Conservation (phyloP, 1,139 yeast species). For the Kodamaea sp. region DNA sequence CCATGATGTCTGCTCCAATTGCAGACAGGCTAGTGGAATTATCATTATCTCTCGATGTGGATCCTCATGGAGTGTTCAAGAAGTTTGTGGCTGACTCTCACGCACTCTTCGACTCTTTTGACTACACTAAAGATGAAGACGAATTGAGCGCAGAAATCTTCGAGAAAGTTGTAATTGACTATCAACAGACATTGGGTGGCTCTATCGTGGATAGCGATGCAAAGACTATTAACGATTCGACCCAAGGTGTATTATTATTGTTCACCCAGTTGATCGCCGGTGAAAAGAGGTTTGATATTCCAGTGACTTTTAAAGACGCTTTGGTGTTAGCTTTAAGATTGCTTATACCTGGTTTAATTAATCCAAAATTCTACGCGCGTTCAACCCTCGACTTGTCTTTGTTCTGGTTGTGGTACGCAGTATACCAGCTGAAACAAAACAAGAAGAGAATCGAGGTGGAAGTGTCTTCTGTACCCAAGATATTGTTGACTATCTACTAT, state of each 20-base stretch:
- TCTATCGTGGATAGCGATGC: slow-evolving; percentile 29
- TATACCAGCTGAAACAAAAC: slow-evolving; percentile 24
- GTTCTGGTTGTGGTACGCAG: slow-evolving; percentile 45
- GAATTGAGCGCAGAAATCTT: slow-evolving; percentile 29
- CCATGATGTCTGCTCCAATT: slow-evolving; percentile 5
- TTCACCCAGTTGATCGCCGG: slow-evolving; percentile 26
- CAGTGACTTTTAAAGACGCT: slow-evolving; percentile 34
- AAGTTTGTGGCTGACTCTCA: slow-evolving; percentile 30
- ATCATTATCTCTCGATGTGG: slow-evolving; percentile 63
- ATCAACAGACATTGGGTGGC: slow-evolving; percentile 30
- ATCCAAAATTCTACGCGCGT: slow-evolving; percentile 23
- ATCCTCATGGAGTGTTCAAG: slow-evolving; percentile 44
- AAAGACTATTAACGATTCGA: slow-evolving; percentile 29
- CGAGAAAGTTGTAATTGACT: slow-evolving; percentile 37
- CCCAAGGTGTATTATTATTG: slow-evolving; percentile 32
- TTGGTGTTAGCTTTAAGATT: slow-evolving; percentile 34
- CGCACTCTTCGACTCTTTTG: slow-evolving; percentile 26
- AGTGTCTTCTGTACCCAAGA: slow-evolving; percentile 32
- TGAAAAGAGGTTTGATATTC: slow-evolving; percentile 16
- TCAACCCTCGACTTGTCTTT: slow-evolving; percentile 32
- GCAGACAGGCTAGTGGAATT: slow-evolving; percentile 53
- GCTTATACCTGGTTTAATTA: slow-evolving; percentile 40
- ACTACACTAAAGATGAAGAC: slow-evolving; percentile 13
- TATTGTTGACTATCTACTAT: slow-evolving; percentile 32
- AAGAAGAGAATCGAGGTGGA: slow-evolving; percentile 28